These are phyloP conservation scores for Apiospora aurea DNA, from an alignment of 2,329 filamentous ascomycete species.

Conservation along the genomic window DNA sequence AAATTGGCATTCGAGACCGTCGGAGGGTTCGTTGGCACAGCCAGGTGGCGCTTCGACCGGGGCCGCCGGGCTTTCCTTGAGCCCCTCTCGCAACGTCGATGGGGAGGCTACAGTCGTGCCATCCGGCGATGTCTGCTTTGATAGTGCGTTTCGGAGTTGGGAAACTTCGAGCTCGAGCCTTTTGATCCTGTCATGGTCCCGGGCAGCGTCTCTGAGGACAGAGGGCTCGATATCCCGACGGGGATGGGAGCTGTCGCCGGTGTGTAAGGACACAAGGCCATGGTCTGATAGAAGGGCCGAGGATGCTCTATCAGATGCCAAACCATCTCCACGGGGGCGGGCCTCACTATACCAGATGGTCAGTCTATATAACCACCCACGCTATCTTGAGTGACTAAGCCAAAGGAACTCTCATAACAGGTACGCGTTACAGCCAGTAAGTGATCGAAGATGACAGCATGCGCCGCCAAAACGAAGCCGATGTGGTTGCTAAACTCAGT, in stretches of 20 bases:
- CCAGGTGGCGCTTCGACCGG: slow-evolving; percentile 45
- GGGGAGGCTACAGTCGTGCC: slow-evolving; percentile 60
- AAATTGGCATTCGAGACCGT: slow-evolving; percentile 58
- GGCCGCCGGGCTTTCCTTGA: slow-evolving; percentile 44
- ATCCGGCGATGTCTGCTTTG: slow-evolving; percentile 55
- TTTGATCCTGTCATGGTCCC: slow-evolving; percentile 65
- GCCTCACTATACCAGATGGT: not conserved
- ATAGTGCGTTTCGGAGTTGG: slow-evolving; percentile 61
- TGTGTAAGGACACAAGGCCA: not conserved
- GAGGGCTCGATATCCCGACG: slow-evolving; percentile 44
- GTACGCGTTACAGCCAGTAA: too few relatives aligned
- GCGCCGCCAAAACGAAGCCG: not conserved
- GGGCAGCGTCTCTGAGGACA: slow-evolving; percentile 48
- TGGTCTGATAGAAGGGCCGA: slow-evolving; percentile 10
- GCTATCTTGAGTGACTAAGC: not conserved
- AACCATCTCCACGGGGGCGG: not conserved
- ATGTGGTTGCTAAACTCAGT: not conserved
- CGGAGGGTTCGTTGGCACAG: slow-evolving; percentile 41
- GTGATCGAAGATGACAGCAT: not conserved
- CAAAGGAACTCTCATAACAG: not conserved
- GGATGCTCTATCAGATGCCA: not conserved
- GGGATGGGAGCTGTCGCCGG: slow-evolving; percentile 32
- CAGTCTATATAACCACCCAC: not conserved
- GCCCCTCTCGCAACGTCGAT: slow-evolving; percentile 53
- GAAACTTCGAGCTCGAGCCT: slow-evolving; percentile 65